Evolutionary conservation across 225 moss, liverwort and hornwort species (phyloP).

Genomic region (Polytrichum formosum): DNA sequence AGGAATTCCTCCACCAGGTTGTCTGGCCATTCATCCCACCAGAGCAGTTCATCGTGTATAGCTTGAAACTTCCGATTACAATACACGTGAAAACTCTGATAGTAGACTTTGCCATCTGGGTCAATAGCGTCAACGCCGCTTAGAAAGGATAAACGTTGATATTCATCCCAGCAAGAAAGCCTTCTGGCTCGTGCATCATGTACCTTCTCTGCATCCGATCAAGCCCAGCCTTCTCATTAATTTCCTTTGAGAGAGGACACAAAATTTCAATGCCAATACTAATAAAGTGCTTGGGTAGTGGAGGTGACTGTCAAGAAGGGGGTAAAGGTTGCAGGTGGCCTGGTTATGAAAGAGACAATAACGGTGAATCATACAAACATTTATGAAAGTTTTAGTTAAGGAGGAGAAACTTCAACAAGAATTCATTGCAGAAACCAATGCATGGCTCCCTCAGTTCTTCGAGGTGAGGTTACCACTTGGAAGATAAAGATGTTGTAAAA

Average conservation of each 20-base stretch:
- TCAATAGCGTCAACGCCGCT: constrained; percentile 51
- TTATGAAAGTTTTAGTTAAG: not conserved
- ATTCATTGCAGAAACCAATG: not conserved
- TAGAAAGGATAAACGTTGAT: constrained; percentile 44
- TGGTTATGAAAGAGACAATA: not conserved
- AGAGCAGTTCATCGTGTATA: constrained; percentile 40
- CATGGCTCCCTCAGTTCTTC: not conserved
- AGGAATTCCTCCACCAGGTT: constrained; percentile 47
- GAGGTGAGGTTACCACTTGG: not conserved
- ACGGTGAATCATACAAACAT: not conserved
- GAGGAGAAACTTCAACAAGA: not conserved
- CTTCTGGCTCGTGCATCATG: constrained; percentile 32
- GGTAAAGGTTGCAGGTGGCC: too few species aligned
- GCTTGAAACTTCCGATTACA: constrained; percentile 47
- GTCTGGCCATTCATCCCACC: constrained; percentile 63
- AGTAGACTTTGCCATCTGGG: constrained; percentile 41
- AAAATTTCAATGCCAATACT: not conserved
- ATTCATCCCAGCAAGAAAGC: constrained; percentile 48
- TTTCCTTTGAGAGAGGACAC: not conserved
- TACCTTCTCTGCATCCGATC: constrained; percentile 20
- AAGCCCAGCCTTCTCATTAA: not conserved
- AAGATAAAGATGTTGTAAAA: too few species aligned
- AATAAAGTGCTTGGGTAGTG: not conserved
- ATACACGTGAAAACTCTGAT: constrained; percentile 42
- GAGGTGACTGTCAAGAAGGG: too few species aligned